Evolutionary conservation across 1,284 basidiomycete genomes (phyloP).

Genomic region (Sanghuangporus sanghuang): DNA sequence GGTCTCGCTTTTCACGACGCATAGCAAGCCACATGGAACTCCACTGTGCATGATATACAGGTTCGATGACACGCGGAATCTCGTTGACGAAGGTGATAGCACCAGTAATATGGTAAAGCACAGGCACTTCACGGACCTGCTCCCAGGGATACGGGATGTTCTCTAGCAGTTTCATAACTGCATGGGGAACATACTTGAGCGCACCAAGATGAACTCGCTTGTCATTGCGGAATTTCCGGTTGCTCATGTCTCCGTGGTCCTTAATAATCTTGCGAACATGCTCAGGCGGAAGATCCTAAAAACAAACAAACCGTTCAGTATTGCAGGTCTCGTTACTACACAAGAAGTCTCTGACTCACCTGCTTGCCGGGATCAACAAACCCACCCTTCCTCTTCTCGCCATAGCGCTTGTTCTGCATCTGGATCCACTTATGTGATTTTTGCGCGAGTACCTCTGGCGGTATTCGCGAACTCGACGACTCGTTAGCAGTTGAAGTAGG

Average conservation of each 20-base stretch:
- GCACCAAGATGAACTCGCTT: conserved; percentile 98
- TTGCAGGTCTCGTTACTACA: background rate
- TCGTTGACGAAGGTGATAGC: conserved; percentile 99
- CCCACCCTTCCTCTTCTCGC: conserved; percentile 83
- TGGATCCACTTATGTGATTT: conserved; percentile 94
- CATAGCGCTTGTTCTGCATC: conserved; percentile 88
- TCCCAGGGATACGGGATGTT: conserved; percentile 99
- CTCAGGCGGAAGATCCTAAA: conserved; percentile 82
- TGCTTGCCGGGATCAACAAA: conserved; percentile 94
- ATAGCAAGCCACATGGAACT: conserved; percentile 99
- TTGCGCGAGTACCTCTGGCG: conserved; percentile 73
- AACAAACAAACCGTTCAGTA: conserved; percentile 16
- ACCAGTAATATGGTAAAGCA: conserved; percentile 98
- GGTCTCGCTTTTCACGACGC: conserved; percentile 98
- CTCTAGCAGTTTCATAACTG: conserved; percentile 98
- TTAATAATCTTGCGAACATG: conserved; percentile 98
- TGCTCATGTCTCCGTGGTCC: conserved; percentile 97
- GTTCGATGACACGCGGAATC: conserved; percentile 94
- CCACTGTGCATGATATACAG: conserved; percentile 99
- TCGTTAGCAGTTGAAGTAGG: conserved; percentile 30
- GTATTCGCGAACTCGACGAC: conserved; percentile 55
- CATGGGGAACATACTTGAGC: conserved; percentile 98
- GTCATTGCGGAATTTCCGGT: conserved; percentile 95
- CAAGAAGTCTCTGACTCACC: conserved; percentile 37
- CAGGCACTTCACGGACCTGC: conserved; percentile 96